These are phyloP conservation scores for Pythium biforme DNA, from an alignment of 352 stramenopile species.

Conservation along the genomic window DNA sequence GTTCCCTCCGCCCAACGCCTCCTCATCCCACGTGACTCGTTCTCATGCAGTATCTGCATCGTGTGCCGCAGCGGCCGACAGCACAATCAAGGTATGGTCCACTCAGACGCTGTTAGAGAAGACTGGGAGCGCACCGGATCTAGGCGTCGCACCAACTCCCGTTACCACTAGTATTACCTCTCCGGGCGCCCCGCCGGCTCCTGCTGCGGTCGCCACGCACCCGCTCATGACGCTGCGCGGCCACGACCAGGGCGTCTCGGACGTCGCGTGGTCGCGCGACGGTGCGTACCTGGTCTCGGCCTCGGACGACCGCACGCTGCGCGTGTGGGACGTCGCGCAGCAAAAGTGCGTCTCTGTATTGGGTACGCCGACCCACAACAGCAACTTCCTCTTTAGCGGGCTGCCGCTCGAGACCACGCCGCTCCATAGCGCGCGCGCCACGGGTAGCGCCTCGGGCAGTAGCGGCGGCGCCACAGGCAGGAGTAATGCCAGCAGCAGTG, in stretches of 20 bases:
- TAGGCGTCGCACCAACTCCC: background rate
- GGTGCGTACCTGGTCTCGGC: constrained; percentile 89
- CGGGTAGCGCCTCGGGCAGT: background rate
- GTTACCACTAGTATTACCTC: too few species aligned
- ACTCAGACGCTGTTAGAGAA: constrained; percentile 26
- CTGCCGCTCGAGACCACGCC: constrained; percentile 25
- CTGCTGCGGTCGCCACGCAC: background rate
- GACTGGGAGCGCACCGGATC: background rate
- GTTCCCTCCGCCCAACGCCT: background rate
- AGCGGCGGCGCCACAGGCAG: too few species aligned
- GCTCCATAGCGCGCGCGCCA: constrained; percentile 5
- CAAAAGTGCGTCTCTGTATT: constrained; percentile 71
- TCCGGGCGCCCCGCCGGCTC: too few species aligned
- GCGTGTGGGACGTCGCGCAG: constrained; percentile 94
- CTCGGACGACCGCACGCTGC: constrained; percentile 94
- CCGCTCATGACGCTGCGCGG: constrained; percentile 60
- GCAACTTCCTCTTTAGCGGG: constrained; percentile 32
- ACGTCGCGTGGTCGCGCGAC: constrained; percentile 90
- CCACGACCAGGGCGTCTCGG: constrained; percentile 94
- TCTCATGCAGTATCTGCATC: background rate
- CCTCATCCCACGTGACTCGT: too few species aligned
- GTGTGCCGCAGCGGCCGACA: constrained; percentile 56
- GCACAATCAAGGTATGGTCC: constrained; percentile 75
- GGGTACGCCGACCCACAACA: constrained; percentile 41
- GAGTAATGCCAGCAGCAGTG: background rate